These are phyloP conservation scores for Zasmidium cellare DNA, from an alignment of 2,329 filamentous ascomycete species.

Conservation along the genomic window DNA sequence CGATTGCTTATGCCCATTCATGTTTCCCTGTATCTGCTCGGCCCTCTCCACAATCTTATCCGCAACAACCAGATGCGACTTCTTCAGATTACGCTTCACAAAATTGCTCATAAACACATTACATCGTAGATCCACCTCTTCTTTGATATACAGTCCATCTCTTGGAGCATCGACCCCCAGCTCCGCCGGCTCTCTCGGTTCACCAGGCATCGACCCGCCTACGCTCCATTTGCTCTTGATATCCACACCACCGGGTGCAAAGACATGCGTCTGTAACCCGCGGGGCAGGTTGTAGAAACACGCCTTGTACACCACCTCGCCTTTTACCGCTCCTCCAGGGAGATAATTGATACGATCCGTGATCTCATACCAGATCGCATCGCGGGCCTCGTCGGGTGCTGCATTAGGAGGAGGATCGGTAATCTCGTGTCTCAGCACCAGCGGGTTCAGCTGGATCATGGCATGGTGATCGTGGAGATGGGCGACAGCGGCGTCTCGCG, in stretches of 20 bases:
- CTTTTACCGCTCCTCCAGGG: conserved; percentile 60
- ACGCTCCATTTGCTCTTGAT: conserved; percentile 85
- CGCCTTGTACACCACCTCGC: conserved; percentile 74
- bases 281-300: conserved; percentile 74
- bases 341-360: conserved; percentile 77
- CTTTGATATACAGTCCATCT: conserved; percentile 74
- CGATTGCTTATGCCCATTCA: neutral
- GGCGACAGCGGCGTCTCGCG: conserved; percentile 68
- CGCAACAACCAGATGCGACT: conserved; percentile 70
- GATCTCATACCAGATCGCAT: conserved; percentile 74
- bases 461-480: conserved; percentile 76
- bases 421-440: conserved; percentile 70
- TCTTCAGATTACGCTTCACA: conserved; percentile 79
- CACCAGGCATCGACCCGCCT: conserved; percentile 69
- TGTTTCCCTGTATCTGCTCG: conserved; percentile 4
- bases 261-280: conserved; percentile 79
- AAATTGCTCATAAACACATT: conserved; percentile 74
- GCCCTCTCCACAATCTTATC: conserved; percentile 42
- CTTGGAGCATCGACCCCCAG: conserved; percentile 60
- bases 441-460: conserved; percentile 87
- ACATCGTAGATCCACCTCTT: conserved; percentile 81
- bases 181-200: conserved; percentile 65
- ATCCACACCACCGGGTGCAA: conserved; percentile 78
- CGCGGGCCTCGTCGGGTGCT: conserved; percentile 64
- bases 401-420: conserved; percentile 69